Conservation (phyloP, 2,329 filamentous ascomycete species). For the Ophiocordyceps sinensis region DNA sequence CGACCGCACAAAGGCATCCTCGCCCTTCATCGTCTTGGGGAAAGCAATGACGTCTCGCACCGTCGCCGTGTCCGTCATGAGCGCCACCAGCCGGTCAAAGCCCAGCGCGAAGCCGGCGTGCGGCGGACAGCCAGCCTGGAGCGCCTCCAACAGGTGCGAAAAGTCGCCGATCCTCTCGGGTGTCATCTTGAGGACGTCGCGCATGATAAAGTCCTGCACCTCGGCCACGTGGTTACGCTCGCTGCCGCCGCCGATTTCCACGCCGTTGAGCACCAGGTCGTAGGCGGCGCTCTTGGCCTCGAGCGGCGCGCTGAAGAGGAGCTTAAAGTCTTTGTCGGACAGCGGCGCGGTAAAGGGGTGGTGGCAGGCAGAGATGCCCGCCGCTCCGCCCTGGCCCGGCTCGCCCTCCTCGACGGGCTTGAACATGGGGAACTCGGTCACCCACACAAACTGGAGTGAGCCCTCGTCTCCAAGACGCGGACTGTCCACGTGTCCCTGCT, state of each 20-base stretch:
- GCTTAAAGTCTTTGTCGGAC: constrained; percentile 53
- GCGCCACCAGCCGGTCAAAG: constrained; percentile 72
- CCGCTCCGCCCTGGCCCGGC: constrained; percentile 66
- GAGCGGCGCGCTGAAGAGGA: constrained; percentile 59
- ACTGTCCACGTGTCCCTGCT: constrained; percentile 38
- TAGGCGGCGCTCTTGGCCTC: constrained; percentile 74
- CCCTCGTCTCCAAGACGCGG: constrained; percentile 20
- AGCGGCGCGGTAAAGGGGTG: constrained; percentile 92
- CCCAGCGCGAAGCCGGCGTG: constrained; percentile 90
- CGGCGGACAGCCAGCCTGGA: constrained; percentile 78
- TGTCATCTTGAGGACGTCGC: constrained; percentile 68
- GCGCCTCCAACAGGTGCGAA: constrained; percentile 66
- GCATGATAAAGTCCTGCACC: constrained; percentile 75
- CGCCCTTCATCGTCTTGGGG: constrained; percentile 82
- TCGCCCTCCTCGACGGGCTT: constrained; percentile 49
- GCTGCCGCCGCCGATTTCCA: constrained; percentile 87
- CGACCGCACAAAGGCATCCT: constrained; percentile 70
- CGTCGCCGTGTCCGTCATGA: constrained; percentile 62
- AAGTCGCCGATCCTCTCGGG: constrained; percentile 65
- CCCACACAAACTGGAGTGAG: constrained; percentile 62
- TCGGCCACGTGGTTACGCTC: constrained; percentile 76
- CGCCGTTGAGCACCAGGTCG: constrained; percentile 88
- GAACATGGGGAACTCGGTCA: constrained; percentile 86
- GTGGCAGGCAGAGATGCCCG: constrained; percentile 77
- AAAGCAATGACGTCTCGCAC: constrained; percentile 94